Evolutionary conservation across 495 filamentous ascomycete species (phyloP), one percentile per base, ranked within the genome.

Genomic region (Penicillium silybi): DNA sequence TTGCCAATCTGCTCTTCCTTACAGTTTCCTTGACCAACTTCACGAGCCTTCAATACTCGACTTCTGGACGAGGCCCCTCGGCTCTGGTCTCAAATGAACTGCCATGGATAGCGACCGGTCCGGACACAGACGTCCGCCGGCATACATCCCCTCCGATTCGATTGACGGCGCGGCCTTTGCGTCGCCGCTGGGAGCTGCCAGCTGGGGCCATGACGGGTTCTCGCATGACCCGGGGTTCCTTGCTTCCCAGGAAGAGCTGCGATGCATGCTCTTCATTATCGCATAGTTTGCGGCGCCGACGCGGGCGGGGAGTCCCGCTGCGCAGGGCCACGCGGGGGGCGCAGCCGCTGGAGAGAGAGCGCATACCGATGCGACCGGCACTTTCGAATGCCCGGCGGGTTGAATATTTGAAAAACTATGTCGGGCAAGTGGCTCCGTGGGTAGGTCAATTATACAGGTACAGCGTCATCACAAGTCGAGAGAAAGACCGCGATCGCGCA

Each of bases 391-490:
- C 26, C 7, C 56, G 56, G n/a, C 50, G 59, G n/a, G 60, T 75
- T 4, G 54, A 68, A 29, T 74, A 73, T 42, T 53, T 75, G 56
- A 73, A 72, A 48, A 75, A 77, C 46, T 77, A 74, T 45, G 69
- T 77, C 27, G 61, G 64, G 3, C 60, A 74, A 41, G 63, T 76
- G 4, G 75, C 74, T 6, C 75, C 74, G 16, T 77, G 73, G 67
- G 65, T 70, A 40, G 42, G 53, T 61, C 18, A 19, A 11, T 49
- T 15, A 18, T 2, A 20, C 15, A 25, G 23, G 22, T 4, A 38
- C 18, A 1, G 2, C 29, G 15, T n/a, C 0, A 19, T 39, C 8
- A 18, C 8, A 13, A 38, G 1, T 3, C 3, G 13, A n/a, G n/a
- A 38, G 15, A n/a, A 4, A n/a, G 35, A n/a, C 13, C n/a, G 11